Base-by-base conservation (phyloP, 106 monocot species). In the Dendrobium huoshanense region DNA sequence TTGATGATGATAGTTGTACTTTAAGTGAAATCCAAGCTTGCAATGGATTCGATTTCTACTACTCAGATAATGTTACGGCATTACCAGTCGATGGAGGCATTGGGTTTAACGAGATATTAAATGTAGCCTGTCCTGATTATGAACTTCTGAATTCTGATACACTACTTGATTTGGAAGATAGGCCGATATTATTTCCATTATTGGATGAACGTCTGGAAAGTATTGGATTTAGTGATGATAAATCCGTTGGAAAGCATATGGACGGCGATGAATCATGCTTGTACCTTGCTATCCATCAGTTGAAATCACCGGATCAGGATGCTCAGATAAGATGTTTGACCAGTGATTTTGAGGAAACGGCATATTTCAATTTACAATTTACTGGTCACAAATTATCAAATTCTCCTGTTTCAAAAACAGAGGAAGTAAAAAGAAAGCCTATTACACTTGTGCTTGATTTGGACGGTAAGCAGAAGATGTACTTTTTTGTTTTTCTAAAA, bases 361-460 rank as follows among this genome's bases (percentile, higher is more conserved):
- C 80, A 67, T 82, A 55, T 49, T 82, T 88, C 73, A 85, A 92
- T 85, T 81, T 82, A 72, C 90, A 95, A 22, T 81, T 85, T 25
- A 73, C 84, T 74, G 61, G 81, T n/a, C 84, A 83, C 45, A 85
- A 77, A 41, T 81, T 90, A 59, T 85, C 86, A 44, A 88, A 90
- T 80, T 74, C 19, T 3, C 74, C 42, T 8, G 25, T 74, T 19
- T 20, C 19, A 44, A 11, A 6, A 74, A 9, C 41, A 42, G 74
- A 74, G 20, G 20, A 5, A n/a, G 19, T 15, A 6, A 74, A 74
- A n/a, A 29, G 74, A 44, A 74, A 44, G 41, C 43, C 44, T 44
- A 74, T 42, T n/a, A 74, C 74, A 42, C 74, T 74, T 43, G 74
- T 74, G 42, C 74, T 74, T 74, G 74, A 74, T 74, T 74, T 74